These are phyloP conservation scores for Geotrichum fermentans DNA, from an alignment of 1,139 yeast species.

Conservation along the genomic window DNA sequence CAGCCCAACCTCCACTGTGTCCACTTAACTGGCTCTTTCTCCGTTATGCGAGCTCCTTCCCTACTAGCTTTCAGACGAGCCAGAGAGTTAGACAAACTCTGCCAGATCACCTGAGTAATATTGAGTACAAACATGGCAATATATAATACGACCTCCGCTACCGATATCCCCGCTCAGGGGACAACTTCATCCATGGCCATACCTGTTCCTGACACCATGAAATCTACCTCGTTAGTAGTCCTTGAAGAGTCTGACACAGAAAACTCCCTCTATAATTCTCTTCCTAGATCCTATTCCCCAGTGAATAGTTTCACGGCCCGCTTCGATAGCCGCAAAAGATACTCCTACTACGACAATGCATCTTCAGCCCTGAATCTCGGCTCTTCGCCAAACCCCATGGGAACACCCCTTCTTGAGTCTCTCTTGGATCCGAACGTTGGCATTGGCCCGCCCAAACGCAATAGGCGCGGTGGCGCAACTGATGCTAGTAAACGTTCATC, in stretches of 20 bases:
- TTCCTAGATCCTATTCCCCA: slow-evolving; percentile 1
- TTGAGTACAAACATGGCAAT: too few species aligned
- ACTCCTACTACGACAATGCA: slow-evolving; percentile 1
- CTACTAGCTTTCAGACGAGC: too few species aligned
- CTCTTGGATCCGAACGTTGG: slow-evolving; percentile 10
- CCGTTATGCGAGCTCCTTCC: too few species aligned
- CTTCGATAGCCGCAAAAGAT: slow-evolving; percentile 4
- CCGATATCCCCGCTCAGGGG: too few species aligned
- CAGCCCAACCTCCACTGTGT: too few species aligned
- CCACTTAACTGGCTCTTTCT: too few species aligned
- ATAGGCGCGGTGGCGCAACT: not conserved
- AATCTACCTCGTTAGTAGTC: not conserved
- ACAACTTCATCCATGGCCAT: too few species aligned
- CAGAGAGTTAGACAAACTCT: too few species aligned
- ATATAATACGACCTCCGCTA: too few species aligned
- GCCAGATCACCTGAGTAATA: too few species aligned
- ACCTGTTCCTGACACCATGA: not conserved
- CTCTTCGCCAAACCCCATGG: not conserved
- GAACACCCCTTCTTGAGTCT: slow-evolving; percentile 8
- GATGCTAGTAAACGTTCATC: slow-evolving; percentile 1
- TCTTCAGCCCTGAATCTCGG: not conserved
- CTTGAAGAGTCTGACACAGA: slow-evolving; percentile 4
- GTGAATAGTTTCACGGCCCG: not conserved
- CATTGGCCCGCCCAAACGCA: not conserved
- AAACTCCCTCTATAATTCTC: not conserved